Conservation (phyloP, 2,329 filamentous ascomycete species). For the Neofusicoccum sp. region DNA sequence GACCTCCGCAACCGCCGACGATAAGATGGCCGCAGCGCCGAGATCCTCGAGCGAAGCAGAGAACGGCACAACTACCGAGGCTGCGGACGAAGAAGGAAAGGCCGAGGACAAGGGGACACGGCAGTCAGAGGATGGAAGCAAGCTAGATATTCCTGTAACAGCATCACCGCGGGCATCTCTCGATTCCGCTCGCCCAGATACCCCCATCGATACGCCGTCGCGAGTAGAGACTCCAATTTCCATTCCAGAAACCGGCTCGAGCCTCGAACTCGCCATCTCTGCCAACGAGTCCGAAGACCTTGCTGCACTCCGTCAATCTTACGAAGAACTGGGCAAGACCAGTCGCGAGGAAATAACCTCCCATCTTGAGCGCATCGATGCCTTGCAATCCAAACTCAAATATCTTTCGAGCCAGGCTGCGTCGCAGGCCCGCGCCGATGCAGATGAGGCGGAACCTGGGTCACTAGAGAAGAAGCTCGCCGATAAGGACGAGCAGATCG, state of each 20-base stretch:
- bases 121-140: not conserved
- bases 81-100: slow-evolving; percentile 18
- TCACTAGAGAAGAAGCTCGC: slow-evolving; percentile 75
- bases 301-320: slow-evolving; percentile 48
- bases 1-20: slow-evolving; percentile 9
- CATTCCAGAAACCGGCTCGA: slow-evolving; percentile 25
- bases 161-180: slow-evolving; percentile 34
- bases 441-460: slow-evolving; percentile 60
- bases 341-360: slow-evolving; percentile 79
- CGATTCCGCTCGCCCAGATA: slow-evolving; percentile 33
- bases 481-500: slow-evolving; percentile 88
- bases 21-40: not conserved
- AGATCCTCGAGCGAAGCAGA: not conserved
- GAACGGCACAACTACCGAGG: not conserved
- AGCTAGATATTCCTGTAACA: not conserved
- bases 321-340: slow-evolving; percentile 53
- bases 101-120: slow-evolving; percentile 23
- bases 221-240: not conserved
- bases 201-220: slow-evolving; percentile 17
- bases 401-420: slow-evolving; percentile 80
- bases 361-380: slow-evolving; percentile 87
- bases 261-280: slow-evolving; percentile 34
- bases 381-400: slow-evolving; percentile 84
- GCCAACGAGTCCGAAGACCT: slow-evolving; percentile 34
- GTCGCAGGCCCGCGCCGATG: slow-evolving; percentile 69